These are phyloP conservation scores for Phytophthora sp. DNA, from an alignment of 352 stramenopile genomes.

Conservation along the genomic window DNA sequence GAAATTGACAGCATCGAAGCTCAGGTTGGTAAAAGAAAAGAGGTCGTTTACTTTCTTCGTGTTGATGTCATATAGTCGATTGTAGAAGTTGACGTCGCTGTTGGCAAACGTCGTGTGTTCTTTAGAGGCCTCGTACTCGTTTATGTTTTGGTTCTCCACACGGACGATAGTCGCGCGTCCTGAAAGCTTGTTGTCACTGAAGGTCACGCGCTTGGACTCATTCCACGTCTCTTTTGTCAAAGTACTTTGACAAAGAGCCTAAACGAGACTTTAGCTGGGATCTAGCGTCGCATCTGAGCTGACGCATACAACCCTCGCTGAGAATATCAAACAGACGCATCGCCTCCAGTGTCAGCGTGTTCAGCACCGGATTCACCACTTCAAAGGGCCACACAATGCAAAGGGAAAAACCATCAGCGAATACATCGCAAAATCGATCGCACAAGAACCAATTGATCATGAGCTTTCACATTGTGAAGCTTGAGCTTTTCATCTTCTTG, in stretches of 20 bases:
- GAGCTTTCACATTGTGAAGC: too few species aligned
- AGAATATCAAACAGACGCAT: slow-evolving; percentile 6
- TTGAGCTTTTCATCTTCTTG: slow-evolving; percentile 3
- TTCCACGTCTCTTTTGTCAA: slow-evolving; percentile 15
- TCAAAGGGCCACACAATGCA: slow-evolving; percentile 3
- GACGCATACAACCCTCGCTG: slow-evolving; percentile 1
- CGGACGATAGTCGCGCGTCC: neutral
- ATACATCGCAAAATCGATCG: slow-evolving; percentile 2
- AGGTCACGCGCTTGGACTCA: slow-evolving; percentile 5
- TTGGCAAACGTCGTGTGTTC: neutral
- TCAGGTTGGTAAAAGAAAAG: neutral
- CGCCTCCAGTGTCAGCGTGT: neutral
- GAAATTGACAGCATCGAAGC: slow-evolving; percentile 1
- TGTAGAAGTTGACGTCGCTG: neutral
- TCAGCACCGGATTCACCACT: slow-evolving; percentile 7
- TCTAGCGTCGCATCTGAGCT: neutral
- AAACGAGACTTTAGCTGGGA: neutral
- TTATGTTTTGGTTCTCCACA: neutral
- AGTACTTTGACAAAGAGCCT: slow-evolving; percentile 7
- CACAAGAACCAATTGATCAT: slow-evolving; percentile 6
- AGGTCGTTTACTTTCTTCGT: neutral
- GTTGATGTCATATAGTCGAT: neutral
- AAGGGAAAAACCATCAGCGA: neutral
- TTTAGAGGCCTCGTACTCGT: slow-evolving; percentile 1
- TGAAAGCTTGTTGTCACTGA: neutral